Conservation (phyloP, 2,329 filamentous ascomycete genomes). For the Verticillium albo-atrum region DNA sequence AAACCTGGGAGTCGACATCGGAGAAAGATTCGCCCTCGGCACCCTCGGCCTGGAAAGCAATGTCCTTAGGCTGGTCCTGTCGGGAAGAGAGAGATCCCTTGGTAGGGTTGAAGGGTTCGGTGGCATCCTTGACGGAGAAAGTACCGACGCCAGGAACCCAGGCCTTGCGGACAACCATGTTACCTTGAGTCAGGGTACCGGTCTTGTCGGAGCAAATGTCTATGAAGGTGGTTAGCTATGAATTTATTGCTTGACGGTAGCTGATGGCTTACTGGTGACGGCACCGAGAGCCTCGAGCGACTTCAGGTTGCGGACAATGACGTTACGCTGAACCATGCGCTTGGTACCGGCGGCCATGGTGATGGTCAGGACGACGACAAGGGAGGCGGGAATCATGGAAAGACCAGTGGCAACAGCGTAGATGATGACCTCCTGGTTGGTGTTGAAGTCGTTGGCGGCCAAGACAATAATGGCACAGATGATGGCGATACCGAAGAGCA, state of each 20-base stretch:
- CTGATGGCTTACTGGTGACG: constrained; percentile 34
- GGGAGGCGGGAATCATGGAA: constrained; percentile 46
- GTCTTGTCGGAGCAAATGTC: constrained; percentile 56
- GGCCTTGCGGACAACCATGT: constrained; percentile 50
- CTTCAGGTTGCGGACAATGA: constrained; percentile 47
- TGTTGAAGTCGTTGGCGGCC: constrained; percentile 34
- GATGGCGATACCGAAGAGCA: constrained; percentile 58
- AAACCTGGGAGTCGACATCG: constrained; percentile 39
- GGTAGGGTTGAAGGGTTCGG: constrained; percentile 54
- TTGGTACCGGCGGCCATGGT: constrained; percentile 54
- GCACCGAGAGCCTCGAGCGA: constrained; percentile 50
- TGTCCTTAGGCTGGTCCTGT: constrained; percentile 28
- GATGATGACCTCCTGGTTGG: constrained; percentile 34
- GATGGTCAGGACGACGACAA: constrained; percentile 51
- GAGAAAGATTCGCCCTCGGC: constrained; percentile 22
- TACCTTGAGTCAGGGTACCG: constrained; percentile 48
- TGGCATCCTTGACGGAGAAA: constrained; percentile 42
- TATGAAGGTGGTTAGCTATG: constrained; percentile 9
- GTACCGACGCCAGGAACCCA: constrained; percentile 45
- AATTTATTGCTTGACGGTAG: background rate
- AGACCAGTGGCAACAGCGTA: constrained; percentile 42
- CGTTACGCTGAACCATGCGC: constrained; percentile 47
- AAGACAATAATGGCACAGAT: constrained; percentile 41
- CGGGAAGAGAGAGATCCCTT: constrained; percentile 40
- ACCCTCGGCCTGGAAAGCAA: constrained; percentile 19